Conservation (phyloP, 495 filamentous ascomycete species). For the Oleoguttula mirabilis region DNA sequence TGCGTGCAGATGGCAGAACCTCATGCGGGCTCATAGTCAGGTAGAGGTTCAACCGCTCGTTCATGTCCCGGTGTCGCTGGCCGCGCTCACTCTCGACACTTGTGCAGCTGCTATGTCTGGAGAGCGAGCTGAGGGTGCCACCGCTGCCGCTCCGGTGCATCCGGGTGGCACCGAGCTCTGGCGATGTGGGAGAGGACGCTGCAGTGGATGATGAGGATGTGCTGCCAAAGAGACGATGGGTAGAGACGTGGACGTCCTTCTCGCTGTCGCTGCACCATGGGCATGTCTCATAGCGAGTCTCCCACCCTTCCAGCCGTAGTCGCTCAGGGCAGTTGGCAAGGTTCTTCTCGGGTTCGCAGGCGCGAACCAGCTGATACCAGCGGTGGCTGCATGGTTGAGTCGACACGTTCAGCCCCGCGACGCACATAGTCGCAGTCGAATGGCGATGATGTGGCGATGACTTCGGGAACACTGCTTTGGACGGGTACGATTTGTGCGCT, state of each 20-base stretch:
- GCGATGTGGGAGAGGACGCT: conserved; percentile 20
- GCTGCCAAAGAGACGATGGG: conserved; percentile 27
- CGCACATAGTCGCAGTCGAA: conserved; percentile 24
- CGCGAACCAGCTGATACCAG: conserved; percentile 27
- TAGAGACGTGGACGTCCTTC: conserved; percentile 18
- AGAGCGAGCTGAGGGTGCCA: conserved; percentile 16
- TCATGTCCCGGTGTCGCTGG: conserved; percentile 26
- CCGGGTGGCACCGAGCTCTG: conserved; percentile 1
- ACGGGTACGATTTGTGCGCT: too few species aligned
- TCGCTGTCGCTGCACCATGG: conserved; percentile 26
- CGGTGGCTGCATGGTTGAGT: conserved; percentile 30
- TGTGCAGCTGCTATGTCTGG: conserved; percentile 23
- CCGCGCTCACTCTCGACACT: conserved; percentile 21
- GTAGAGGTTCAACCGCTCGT: conserved; percentile 28
- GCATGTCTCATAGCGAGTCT: conserved; percentile 30
- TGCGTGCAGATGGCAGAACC: conserved; percentile 16
- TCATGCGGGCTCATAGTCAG: conserved; percentile 18
- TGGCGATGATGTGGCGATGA: too few species aligned
- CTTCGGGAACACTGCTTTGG: too few species aligned
- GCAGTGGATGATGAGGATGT: conserved; percentile 7
- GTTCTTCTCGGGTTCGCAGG: conserved; percentile 25
- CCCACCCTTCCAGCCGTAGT: conserved; percentile 30
- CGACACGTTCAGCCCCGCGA: conserved; percentile 31
- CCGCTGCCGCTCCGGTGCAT: conserved; percentile 9
- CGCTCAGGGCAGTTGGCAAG: conserved; percentile 27